These are phyloP conservation scores for Boletus eberwhitei DNA, from an alignment of 768 basidiomycete species.

Conservation along the genomic window DNA sequence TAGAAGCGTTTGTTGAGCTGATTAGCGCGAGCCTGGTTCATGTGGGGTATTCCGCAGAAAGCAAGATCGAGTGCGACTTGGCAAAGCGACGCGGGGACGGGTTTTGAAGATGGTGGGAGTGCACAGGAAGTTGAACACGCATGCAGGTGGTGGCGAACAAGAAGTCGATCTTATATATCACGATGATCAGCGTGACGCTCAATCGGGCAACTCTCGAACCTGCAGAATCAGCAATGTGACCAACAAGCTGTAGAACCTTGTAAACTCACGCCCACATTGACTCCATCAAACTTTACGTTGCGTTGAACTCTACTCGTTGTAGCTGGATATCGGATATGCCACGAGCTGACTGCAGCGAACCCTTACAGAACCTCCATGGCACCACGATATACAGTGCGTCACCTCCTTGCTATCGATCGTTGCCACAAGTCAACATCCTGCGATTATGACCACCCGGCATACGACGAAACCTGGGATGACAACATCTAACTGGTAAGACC, in stretches of 20 bases:
- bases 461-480: not conserved
- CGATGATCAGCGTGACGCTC: not conserved
- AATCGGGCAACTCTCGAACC: not conserved
- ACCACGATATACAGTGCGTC: no score
- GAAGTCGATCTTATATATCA: not conserved
- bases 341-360: not conserved
- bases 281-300: not conserved
- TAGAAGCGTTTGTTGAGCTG: slow-evolving; percentile 38
- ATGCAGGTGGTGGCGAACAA: not conserved
- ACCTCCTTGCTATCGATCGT: not conserved
- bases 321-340: not conserved
- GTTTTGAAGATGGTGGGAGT: not conserved
- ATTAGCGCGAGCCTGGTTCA: slow-evolving; percentile 15
- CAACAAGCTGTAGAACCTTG: not conserved
- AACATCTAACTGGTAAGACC: not conserved
- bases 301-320: not conserved
- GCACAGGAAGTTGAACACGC: slow-evolving; percentile 6
- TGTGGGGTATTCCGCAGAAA: not conserved
- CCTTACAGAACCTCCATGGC: not conserved
- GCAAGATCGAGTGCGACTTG: not conserved
- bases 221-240: not conserved
- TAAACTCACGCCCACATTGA: not conserved
- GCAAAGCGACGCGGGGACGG: not conserved
- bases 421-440: not conserved
- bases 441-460: not conserved